A percentile compares a stretch with the other conserved stretches of the same genome.
Conservation (phyloP, 768 basidiomycete species). For the Tricholomella constricta region DNA sequence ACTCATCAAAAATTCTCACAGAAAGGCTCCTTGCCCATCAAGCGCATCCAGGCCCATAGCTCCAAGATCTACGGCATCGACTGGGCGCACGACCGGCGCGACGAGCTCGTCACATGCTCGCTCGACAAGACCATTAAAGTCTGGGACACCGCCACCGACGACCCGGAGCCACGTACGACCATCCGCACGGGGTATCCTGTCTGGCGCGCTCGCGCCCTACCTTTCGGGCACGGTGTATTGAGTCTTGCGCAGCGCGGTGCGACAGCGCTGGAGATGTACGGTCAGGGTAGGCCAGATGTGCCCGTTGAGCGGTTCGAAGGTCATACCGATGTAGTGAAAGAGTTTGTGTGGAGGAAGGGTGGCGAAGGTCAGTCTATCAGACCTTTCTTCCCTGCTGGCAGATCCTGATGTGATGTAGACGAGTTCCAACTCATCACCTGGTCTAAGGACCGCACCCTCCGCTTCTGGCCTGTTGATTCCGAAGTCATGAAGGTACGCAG, state of each 20-base stretch:
- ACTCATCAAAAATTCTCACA: slow-evolving; percentile 28
- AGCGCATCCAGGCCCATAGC: slow-evolving; percentile 76
- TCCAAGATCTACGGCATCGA: slow-evolving; percentile 98
- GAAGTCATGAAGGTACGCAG: slow-evolving; percentile 65
- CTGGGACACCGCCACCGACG: slow-evolving; percentile 55
- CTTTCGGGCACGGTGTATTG: slow-evolving; percentile 88
- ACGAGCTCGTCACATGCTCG: slow-evolving; percentile 91
- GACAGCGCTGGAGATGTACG: slow-evolving; percentile 84
- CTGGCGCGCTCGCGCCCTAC: slow-evolving; percentile 90
- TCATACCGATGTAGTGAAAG: slow-evolving; percentile 92
- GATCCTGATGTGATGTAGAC: slow-evolving; percentile 21
- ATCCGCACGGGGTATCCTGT: slow-evolving; percentile 87
- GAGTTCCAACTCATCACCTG: slow-evolving; percentile 66
- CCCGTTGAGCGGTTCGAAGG: slow-evolving; percentile 83
- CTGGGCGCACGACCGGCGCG: slow-evolving; percentile 77
- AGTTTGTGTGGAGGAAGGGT: slow-evolving; percentile 93
- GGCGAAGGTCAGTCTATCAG: slow-evolving; percentile 44
- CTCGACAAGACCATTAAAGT: slow-evolving; percentile 92
- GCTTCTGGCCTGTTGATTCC: slow-evolving; percentile 85
- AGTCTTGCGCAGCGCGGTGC: slow-evolving; percentile 88
- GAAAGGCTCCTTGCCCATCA: slow-evolving; percentile 87
- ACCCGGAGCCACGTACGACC: slow-evolving; percentile 41
- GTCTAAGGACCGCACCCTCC: slow-evolving; percentile 88
- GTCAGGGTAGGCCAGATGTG: slow-evolving; percentile 34
- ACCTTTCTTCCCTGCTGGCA: background rate